Evolutionary conservation across 2,329 filamentous ascomycete species (phyloP), one percentile per base, ranked within the genome.

Genomic region (Graphiopsis chlorocephala): DNA sequence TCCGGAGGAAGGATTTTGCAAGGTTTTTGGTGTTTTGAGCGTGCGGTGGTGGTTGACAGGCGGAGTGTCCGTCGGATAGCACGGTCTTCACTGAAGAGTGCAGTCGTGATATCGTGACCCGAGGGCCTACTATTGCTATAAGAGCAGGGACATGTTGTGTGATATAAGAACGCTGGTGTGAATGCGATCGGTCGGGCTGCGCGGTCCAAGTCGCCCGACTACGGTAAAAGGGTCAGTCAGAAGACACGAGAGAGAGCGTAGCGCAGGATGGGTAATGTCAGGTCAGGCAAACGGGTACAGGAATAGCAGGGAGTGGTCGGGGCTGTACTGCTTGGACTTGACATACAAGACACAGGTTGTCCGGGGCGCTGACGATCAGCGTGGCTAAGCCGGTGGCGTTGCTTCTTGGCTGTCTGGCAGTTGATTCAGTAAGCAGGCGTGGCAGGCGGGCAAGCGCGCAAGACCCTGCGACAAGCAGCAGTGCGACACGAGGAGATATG

Each of bases 61-160:
- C 29, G 25, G 12, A 48, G 42, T 48, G 29, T 50, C 38, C 23
- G 42, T 61, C 28, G 45, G 58, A 35, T 50, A 33, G 45, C 58
- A 63, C 50, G 35, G 35, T 47, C 61, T 45, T 38, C 53, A 26
- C 7, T 17, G 62, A 63, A 59, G 55, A 26, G 56, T 60, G 65
- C 63, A 45, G 48, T 60, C 52, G 59, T 56, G 50, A 57, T 35
- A 42, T 60, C 25, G 58, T 58, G 65, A 65, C 66, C 66, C 35
- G 61, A 64, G 64, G 66, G 66, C 56, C 66, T 55, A 65, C 29
- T 59, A 38, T 50, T 64, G 66, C 66, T 67, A 67, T 67, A 67
- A 66, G 59, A 61, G 33, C n/a, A 45, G 57, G 47, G 31, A 47
- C 59, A 63, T 65, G 28, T 25, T 53, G 64, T 47, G 33, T 55